A percentile compares a stretch with the other conserved stretches of the same genome.
phyloP scores from a whole-genome alignment of 495 filamentous ascomycete species.

The Trichoderma gamsii region DNA sequence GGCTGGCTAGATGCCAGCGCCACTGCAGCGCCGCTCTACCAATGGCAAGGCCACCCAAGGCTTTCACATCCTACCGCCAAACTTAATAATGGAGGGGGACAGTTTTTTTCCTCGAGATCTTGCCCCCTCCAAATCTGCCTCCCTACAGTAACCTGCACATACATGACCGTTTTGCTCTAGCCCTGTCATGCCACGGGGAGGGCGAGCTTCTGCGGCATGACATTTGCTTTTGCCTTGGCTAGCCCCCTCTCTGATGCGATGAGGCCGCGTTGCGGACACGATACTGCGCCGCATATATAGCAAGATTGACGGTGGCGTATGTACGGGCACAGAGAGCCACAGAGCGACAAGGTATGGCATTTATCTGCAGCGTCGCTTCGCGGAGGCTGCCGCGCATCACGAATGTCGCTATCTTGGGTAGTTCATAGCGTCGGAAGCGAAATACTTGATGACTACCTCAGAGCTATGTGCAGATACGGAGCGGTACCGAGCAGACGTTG shows the following conservation, averaged over 20 bases:
- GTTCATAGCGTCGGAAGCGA: neutral
- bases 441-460: too few species aligned
- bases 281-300: too few species aligned
- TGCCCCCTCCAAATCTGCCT: slow-evolving; percentile 2
- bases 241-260: neutral
- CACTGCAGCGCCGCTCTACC: neutral
- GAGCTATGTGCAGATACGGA: neutral
- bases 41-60: slow-evolving; percentile 7
- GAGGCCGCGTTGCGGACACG: neutral
- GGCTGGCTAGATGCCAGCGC: neutral
- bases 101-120: neutral
- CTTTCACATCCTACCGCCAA: neutral
- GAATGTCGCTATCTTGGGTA: neutral
- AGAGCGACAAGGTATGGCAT: neutral
- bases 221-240: neutral
- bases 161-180: neutral
- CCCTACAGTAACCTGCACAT: neutral
- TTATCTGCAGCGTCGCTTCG: neutral
- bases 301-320: too few species aligned
- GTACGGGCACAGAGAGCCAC: too few species aligned
- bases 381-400: neutral
- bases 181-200: neutral
- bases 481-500: neutral
- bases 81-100: neutral
- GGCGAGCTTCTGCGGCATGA: slow-evolving; percentile 10